Conservation (phyloP, 2,329 filamentous ascomycete species). For the Ophiostoma sp. region DNA sequence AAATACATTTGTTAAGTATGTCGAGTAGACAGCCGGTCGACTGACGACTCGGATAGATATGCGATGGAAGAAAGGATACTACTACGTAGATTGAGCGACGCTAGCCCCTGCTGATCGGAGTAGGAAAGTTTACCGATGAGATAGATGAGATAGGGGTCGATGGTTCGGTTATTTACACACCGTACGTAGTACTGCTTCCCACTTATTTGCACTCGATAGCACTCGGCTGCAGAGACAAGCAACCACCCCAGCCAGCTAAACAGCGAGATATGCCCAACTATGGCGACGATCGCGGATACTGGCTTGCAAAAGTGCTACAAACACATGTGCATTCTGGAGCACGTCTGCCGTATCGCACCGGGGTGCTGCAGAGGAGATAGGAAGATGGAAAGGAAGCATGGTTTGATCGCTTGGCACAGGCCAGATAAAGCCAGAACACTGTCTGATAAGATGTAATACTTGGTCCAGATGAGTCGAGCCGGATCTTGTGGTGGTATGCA, state of each 20-base stretch:
- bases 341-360: background rate
- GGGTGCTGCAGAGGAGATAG: background rate
- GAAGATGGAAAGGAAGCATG: constrained; percentile 5
- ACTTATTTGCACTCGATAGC: background rate
- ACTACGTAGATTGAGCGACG: background rate
- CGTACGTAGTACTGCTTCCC: background rate
- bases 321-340: background rate
- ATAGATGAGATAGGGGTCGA: background rate
- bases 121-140: background rate
- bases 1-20: background rate
- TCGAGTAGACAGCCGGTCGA: background rate
- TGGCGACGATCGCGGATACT: background rate
- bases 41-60: background rate
- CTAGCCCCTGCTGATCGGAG: constrained; percentile 5
- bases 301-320: background rate
- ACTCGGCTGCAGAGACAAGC: background rate
- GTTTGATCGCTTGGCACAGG: background rate
- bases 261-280: background rate
- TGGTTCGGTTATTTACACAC: background rate
- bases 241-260: background rate
- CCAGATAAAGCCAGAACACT: background rate
- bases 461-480: background rate
- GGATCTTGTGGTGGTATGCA: background rate
- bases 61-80: background rate
- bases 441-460: background rate